These are phyloP conservation scores for Tricholomella constricta DNA, from an alignment of 768 basidiomycete genomes.

Conservation along the genomic window DNA sequence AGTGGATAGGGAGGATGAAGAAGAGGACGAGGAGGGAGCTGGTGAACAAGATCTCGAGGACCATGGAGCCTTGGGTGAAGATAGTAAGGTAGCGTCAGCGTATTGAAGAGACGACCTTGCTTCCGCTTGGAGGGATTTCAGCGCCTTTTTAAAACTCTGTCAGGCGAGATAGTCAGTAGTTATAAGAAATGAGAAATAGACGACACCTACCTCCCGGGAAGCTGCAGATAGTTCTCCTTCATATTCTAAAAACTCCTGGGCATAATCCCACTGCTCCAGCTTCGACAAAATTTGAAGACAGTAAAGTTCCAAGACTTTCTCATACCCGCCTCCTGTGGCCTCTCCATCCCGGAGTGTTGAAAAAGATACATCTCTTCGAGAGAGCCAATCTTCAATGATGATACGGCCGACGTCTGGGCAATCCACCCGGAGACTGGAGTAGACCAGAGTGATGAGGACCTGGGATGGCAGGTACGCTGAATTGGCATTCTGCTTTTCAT, in stretches of 20 bases:
- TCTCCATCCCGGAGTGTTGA: constrained; percentile 18
- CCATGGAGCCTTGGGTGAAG: constrained; percentile 25
- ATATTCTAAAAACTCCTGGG: constrained; percentile 71
- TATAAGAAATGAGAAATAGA: background rate
- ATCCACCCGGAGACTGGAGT: constrained; percentile 68
- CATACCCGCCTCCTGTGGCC: constrained; percentile 57
- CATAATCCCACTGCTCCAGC: constrained; percentile 80
- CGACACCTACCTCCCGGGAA: constrained; percentile 52
- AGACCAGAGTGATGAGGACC: constrained; percentile 68
- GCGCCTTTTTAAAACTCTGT: constrained; percentile 41
- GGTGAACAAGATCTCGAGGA: constrained; percentile 47
- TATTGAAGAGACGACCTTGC: constrained; percentile 35
- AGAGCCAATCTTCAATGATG: constrained; percentile 81
- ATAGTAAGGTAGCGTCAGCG: constrained; percentile 20
- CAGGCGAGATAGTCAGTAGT: constrained; percentile 5
- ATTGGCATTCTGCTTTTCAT: constrained; percentile 37
- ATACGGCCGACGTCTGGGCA: constrained; percentile 60
- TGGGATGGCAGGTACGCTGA: constrained; percentile 67
- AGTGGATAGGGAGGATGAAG: constrained; percentile 71
- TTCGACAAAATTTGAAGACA: constrained; percentile 72
- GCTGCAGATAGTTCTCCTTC: constrained; percentile 62
- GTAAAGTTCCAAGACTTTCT: constrained; percentile 76
- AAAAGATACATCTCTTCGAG: constrained; percentile 47
- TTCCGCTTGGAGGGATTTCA: constrained; percentile 44
- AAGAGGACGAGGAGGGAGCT: constrained; percentile 59